Evolutionary conservation across 192 early-diverging fungal genomes (phyloP).

Genomic region (Gonapodya prolifera): DNA sequence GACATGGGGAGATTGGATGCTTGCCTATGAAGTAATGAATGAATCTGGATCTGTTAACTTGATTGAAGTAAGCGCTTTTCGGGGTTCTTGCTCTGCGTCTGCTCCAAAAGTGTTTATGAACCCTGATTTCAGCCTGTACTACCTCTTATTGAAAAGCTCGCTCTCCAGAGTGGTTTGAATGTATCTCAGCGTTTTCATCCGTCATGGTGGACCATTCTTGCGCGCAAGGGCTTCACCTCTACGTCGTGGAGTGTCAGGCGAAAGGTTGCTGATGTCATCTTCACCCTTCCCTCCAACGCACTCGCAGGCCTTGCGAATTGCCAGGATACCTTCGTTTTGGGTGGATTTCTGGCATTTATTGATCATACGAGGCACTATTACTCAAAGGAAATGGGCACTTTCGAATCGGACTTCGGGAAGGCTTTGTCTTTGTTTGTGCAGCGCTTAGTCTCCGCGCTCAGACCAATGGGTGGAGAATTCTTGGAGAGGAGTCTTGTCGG

Average conservation of each 20-base stretch:
- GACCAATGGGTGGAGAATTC: background rate
- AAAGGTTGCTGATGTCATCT: background rate
- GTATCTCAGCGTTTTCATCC: background rate
- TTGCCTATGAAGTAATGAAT: background rate
- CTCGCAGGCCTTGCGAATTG: background rate
- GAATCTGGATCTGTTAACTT: background rate
- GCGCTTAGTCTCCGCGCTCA: background rate
- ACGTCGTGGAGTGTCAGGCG: background rate
- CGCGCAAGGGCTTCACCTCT: background rate
- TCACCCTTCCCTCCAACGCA: background rate
- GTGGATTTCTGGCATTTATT: background rate
- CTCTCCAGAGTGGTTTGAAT: background rate
- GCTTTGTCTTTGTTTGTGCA: background rate
- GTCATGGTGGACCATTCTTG: background rate
- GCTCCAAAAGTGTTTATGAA: background rate
- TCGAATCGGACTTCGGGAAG: background rate
- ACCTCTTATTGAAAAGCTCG: background rate
- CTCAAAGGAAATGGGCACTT: background rate
- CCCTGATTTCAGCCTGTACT: background rate
- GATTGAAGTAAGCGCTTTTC: background rate
- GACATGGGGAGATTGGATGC: background rate
- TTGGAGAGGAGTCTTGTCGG: background rate
- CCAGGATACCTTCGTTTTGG: background rate
- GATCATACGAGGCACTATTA: background rate
- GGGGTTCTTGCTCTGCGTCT: background rate